phyloP scores from a whole-genome alignment of 805 yeast genomes.

The Starmerella tilneyi region DNA sequence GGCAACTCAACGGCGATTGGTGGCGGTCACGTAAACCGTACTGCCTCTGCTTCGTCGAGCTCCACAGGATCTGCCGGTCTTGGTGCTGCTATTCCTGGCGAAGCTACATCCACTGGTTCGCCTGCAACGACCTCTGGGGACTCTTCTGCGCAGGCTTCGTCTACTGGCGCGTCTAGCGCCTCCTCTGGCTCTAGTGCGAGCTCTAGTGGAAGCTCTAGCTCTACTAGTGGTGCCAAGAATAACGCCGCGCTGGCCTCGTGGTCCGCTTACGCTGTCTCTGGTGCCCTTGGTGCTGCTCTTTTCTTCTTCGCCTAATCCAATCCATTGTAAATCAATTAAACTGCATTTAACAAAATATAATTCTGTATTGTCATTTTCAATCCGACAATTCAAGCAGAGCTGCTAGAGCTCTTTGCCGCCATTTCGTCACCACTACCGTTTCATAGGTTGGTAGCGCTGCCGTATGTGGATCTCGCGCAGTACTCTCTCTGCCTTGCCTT shows the following conservation, averaged over 20 bases:
- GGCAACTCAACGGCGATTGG: too few relatives aligned
- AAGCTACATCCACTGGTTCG: neutral
- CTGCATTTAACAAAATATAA: neutral
- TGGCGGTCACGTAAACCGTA: neutral
- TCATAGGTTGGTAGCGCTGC: too few relatives aligned
- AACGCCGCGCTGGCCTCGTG: constrained; percentile 12
- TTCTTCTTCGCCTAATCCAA: constrained; percentile 7
- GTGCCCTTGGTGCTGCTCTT: constrained; percentile 20
- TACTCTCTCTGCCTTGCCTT: too few relatives aligned
- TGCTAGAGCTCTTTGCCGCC: too few relatives aligned
- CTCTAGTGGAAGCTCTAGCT: constrained; percentile 6
- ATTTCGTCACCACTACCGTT: too few relatives aligned
- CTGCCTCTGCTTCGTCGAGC: neutral
- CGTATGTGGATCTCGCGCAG: too few relatives aligned
- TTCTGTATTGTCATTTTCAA: too few relatives aligned
- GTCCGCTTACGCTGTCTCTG: constrained; percentile 15
- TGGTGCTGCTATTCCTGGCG: too few relatives aligned
- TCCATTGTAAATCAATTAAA: neutral
- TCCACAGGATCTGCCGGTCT: too few relatives aligned
- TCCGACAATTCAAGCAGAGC: too few relatives aligned
- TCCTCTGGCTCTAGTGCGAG: constrained; percentile 6
- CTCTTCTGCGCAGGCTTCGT: neutral
- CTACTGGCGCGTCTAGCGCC: constrained; percentile 1
- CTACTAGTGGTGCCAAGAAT: constrained; percentile 10
- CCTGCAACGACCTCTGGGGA: neutral